Evolutionary conservation across 345 rosid genomes (phyloP).

Genomic region (Limnanthes douglasii): DNA sequence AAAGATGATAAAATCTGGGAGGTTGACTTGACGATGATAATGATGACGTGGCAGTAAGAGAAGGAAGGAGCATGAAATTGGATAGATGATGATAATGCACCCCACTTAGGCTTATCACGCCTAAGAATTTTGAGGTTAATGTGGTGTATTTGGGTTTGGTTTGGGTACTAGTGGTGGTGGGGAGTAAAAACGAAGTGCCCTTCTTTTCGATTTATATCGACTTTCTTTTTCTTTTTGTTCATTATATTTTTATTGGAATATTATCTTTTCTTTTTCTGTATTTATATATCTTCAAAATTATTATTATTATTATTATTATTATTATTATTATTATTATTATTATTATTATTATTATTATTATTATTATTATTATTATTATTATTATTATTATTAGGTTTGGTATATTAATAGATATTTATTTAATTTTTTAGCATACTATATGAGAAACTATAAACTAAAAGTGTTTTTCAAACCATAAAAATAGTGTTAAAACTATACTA

Average conservation of each 20-base stretch:
- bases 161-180: conserved; percentile 20
- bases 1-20: conserved; percentile 24
- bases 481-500: too few species aligned
- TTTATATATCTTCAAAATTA: too few species aligned
- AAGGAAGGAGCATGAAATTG: conserved; percentile 27
- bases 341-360: too few species aligned
- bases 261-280: neutral
- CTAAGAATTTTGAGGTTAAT: conserved; percentile 54
- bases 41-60: too few species aligned
- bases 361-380: too few species aligned
- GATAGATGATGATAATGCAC: conserved; percentile 64
- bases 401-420: too few species aligned
- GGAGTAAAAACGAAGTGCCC: conserved; percentile 12
- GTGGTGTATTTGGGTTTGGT: conserved; percentile 25
- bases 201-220: neutral
- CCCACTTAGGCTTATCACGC: conserved; percentile 89
- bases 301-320: too few species aligned
- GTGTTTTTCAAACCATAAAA: too few species aligned
- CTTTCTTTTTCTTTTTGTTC: neutral
- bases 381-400: too few species aligned
- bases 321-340: too few species aligned
- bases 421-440: too few species aligned
- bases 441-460: too few species aligned
- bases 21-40: conserved; percentile 28
- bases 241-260: conserved; percentile 2